Conservation (phyloP, 2,329 filamentous ascomycete genomes). For the Venturiaceae sp. region DNA sequence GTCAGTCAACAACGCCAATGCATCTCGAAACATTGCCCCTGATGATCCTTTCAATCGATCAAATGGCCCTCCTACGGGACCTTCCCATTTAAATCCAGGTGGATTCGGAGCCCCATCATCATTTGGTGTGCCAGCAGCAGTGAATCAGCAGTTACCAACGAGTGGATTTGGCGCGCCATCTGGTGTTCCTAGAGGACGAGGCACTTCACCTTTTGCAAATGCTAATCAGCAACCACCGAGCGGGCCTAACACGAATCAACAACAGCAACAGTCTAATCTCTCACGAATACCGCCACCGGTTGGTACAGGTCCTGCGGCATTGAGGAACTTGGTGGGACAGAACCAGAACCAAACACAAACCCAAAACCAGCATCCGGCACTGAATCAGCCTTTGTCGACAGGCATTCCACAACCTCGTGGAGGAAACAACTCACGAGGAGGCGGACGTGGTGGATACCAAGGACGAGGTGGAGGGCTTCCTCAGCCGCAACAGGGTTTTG, state of each 20-base stretch:
- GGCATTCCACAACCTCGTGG: not conserved
- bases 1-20: not conserved
- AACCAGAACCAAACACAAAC: not conserved
- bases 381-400: not conserved
- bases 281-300: not conserved
- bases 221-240: not conserved
- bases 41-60: not conserved
- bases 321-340: not conserved
- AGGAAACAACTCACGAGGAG: not conserved
- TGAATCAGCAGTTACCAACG: too few relatives aligned
- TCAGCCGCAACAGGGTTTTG: slow-evolving; percentile 3
- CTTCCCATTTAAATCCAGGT: not conserved
- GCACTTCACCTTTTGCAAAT: not conserved
- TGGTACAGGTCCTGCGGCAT: slow-evolving; percentile 9
- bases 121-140: not conserved
- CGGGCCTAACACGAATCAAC: not conserved
- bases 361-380: not conserved
- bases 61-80: not conserved
- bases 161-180: too few relatives aligned
- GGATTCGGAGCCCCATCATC: not conserved
- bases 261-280: not conserved
- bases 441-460: not conserved
- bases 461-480: not conserved
- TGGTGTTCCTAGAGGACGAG: not conserved
- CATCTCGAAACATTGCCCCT: not conserved